These are phyloP conservation scores for Sphaerosporella brunnea DNA, from an alignment of 495 filamentous ascomycete genomes.

Conservation along the genomic window DNA sequence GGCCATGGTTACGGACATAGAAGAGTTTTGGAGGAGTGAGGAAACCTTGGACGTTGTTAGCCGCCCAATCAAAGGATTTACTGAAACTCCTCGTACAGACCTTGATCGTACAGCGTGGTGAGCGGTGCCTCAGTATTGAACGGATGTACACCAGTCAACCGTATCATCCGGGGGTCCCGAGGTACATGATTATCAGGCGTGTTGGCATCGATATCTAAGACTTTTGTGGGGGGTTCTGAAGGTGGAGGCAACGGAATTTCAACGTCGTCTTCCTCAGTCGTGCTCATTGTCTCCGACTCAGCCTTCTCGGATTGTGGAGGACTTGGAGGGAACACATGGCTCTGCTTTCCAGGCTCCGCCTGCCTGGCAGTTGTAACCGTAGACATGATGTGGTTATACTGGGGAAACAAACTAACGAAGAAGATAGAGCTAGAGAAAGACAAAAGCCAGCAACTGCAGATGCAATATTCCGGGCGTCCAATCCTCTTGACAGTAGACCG, in stretches of 20 bases:
- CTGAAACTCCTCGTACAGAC: slow-evolving; percentile 22
- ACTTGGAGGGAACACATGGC: slow-evolving; percentile 12
- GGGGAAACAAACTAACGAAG: too few relatives aligned
- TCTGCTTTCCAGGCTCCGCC: not conserved
- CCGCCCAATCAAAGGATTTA: not conserved
- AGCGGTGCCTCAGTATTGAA: slow-evolving; percentile 89
- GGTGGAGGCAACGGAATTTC: slow-evolving; percentile 54
- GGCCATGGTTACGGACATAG: slow-evolving; percentile 90
- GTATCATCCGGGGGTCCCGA: slow-evolving; percentile 68
- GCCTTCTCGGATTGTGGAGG: slow-evolving; percentile 17
- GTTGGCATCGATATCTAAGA: slow-evolving; percentile 57
- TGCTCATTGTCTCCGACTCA: not conserved
- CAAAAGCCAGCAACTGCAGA: too few relatives aligned
- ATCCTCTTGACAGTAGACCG: too few relatives aligned
- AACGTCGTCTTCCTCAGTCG: slow-evolving; percentile 18
- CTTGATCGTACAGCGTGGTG: slow-evolving; percentile 61
- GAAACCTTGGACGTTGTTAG: slow-evolving; percentile 38
- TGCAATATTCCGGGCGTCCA: too few relatives aligned
- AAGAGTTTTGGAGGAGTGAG: slow-evolving; percentile 82
- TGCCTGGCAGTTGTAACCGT: not conserved
- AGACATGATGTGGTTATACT: not conserved
- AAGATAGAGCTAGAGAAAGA: too few relatives aligned
- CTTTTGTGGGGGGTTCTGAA: slow-evolving; percentile 39
- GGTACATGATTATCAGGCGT: slow-evolving; percentile 81
- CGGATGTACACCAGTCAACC: slow-evolving; percentile 79